Percentiles rank a stretch among this genome's conserved stretches.
These are phyloP conservation scores for Penicillium sp. DNA, from an alignment of 2,329 filamentous ascomycete species.

Conservation along the genomic window DNA sequence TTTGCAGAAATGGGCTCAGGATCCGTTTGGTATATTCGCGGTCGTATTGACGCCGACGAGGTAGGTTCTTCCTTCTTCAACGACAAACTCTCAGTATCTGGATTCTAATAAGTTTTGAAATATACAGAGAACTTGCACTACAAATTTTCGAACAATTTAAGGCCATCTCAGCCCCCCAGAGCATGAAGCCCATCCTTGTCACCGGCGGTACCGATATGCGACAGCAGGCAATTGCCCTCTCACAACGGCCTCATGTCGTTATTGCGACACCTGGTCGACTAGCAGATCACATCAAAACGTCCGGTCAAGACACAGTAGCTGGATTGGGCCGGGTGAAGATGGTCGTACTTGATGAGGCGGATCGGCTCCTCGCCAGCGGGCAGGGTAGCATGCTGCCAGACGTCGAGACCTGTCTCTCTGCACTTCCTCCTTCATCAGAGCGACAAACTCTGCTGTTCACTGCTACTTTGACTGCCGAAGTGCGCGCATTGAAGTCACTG, in stretches of 20 bases:
- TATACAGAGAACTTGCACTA: conserved; percentile 78
- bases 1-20: conserved; percentile 87
- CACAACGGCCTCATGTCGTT: conserved; percentile 82
- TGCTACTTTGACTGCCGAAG: conserved; percentile 90
- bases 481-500: conserved; percentile 81
- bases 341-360: conserved; percentile 94
- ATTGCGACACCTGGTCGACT: conserved; percentile 93
- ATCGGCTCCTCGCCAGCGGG: conserved; percentile 76
- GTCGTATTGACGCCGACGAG: conserved; percentile 87
- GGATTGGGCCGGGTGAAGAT: conserved; percentile 78
- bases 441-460: conserved; percentile 97
- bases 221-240: conserved; percentile 81
- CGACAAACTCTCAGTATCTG: not conserved
- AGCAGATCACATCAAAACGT: conserved; percentile 90
- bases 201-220: conserved; percentile 95
- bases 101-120: not conserved
- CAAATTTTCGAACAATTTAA: conserved; percentile 97
- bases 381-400: conserved; percentile 92
- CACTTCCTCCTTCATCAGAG: conserved; percentile 74
- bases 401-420: conserved; percentile 82
- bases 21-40: conserved; percentile 89
- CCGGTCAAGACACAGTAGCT: conserved; percentile 85
- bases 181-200: conserved; percentile 84
- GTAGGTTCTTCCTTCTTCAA: conserved; percentile 42
- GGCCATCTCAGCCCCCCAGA: conserved; percentile 85